Evolutionary conservation across 2,329 filamentous ascomycete genomes (phyloP), one percentile per base, ranked within the genome.

Genomic region (Colletotrichum sp.): DNA sequence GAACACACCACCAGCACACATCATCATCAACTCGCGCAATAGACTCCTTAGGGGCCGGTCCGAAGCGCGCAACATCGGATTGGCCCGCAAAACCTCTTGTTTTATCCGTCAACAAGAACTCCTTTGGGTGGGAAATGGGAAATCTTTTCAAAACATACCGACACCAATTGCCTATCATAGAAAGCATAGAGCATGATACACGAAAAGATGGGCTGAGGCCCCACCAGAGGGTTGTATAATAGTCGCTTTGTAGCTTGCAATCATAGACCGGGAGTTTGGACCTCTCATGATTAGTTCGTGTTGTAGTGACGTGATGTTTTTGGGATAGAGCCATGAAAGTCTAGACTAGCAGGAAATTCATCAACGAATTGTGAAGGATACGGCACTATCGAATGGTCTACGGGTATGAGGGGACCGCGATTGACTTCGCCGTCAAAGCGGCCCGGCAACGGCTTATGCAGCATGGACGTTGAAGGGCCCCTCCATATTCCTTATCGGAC

Each of bases 181-280:
- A 76, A 52, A 78, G 69, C 76, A 81, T 80, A 78, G 78, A 79
- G 77, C 44, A 77, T 73, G 71, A 77, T 77, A 76, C 44, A 72
- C 69, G 77, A 74, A 78, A 64, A 71, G 74, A 79, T 74, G 76
- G 76, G 72, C 68, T 21, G 44, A 52, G 59, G 74, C 73, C 71
- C 76, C 75, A 74, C 73, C 76, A 60, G 77, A 72, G 77, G 79
- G 79, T 78, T 83, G 81, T 82, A 83, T 80, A 81, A 80, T 82
- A 82, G 80, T 81, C 77, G 75, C 75, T 79, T 80, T 82, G 68
- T 79, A 77, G 76, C 65, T 73, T 76, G 73, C 78, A 79, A 79
- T 78, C 75, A 78, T 79, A 79, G 79, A 79, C 65, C 18, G 49
- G 89, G 87, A 78, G 90, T 93, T 81, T 62, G 74, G 32, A 72